Evolutionary conservation across 73 alveolate species (phyloP).

Genomic region (Breviolum minutum): DNA sequence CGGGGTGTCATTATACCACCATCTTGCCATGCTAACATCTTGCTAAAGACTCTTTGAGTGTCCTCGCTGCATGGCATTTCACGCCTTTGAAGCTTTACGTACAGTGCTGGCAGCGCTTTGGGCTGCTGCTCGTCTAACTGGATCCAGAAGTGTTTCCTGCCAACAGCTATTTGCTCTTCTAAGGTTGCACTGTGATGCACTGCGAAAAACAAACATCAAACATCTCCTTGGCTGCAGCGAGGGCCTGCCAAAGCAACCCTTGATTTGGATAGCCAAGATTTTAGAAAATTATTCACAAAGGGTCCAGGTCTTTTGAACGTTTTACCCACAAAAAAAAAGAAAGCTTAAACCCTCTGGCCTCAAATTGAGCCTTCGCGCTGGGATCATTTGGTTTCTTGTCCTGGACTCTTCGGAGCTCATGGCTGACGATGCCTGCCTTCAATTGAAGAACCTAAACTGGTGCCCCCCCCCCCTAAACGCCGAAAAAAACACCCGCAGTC

Average conservation of each 20-base stretch:
- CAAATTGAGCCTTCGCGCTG: slow-evolving; percentile 57
- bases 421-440: too few species aligned
- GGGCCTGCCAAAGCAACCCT: slow-evolving; percentile 24
- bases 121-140: slow-evolving; percentile 59
- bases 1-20: too few species aligned
- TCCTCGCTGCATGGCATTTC: not conserved
- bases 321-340: not conserved
- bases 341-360: slow-evolving; percentile 15
- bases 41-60: not conserved
- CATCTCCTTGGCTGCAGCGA: slow-evolving; percentile 68
- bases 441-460: not conserved
- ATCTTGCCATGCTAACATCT: not conserved
- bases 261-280: too few species aligned
- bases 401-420: not conserved
- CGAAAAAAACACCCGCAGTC: not conserved
- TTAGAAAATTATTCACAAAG: not conserved
- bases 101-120: slow-evolving; percentile 13
- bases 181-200: not conserved
- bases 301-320: not conserved
- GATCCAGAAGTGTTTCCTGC: slow-evolving; percentile 75
- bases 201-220: not conserved
- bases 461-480: not conserved
- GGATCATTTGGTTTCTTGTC: slow-evolving; percentile 70
- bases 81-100: not conserved
- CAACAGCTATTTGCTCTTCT: not conserved